phyloP scores from a whole-genome alignment of 306 rosid species.

The Biancaea sappan region DNA sequence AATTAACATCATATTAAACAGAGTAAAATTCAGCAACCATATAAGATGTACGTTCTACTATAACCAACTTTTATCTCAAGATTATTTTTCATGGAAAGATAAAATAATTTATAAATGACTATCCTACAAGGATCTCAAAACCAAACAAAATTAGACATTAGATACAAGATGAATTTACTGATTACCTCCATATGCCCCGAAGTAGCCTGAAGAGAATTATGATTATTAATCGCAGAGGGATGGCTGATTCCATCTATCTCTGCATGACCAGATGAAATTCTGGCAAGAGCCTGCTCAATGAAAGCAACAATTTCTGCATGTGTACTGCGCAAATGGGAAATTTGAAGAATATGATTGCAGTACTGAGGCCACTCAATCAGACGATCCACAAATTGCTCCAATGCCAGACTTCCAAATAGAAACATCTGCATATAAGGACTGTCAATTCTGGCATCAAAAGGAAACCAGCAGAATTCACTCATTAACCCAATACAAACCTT shows the following conservation, averaged over 20 bases:
- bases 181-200: conserved; percentile 79
- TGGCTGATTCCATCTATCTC: conserved; percentile 75
- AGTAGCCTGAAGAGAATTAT: conserved; percentile 52
- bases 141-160: too few relatives aligned
- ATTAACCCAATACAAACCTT: conserved; percentile 60
- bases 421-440: conserved; percentile 70
- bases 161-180: background rate
- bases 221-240: conserved; percentile 54
- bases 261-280: conserved; percentile 79
- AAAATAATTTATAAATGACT: background rate
- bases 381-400: conserved; percentile 99
- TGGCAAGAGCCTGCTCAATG: conserved; percentile 89
- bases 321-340: conserved; percentile 84
- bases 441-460: conserved; percentile 33
- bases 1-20: conserved; percentile 3
- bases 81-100: background rate
- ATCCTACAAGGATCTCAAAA: background rate
- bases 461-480: conserved; percentile 26
- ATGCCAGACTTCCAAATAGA: conserved; percentile 85
- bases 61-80: background rate
- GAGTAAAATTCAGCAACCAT: background rate
- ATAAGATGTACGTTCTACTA: background rate
- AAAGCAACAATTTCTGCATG: conserved; percentile 78
- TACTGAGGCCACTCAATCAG: conserved; percentile 98
- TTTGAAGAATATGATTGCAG: conserved; percentile 97